Base-by-base conservation (phyloP, 2,329 filamentous ascomycete species). In the Polytolypa hystricis region DNA sequence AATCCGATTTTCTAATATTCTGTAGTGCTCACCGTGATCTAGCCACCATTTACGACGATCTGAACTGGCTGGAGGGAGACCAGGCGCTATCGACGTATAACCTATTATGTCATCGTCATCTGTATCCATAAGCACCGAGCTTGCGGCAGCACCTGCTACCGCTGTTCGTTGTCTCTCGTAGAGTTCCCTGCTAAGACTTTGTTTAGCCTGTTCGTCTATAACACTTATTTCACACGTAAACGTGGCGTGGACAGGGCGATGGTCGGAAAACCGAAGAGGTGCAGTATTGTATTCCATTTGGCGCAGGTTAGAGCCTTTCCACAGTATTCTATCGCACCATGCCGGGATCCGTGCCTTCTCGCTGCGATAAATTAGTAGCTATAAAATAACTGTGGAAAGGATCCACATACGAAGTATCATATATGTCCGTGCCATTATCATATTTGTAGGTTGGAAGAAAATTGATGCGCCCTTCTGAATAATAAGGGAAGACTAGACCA, bases 381-480 rank as follows among this genome's bases (percentile, higher is more conserved):
- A 19, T 11, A 9, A 28, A 31, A 14, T 11, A 30, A 29, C 7
- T 11, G 25, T 7, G 27, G 17, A 8, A 15, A 20, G 27, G 4
- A 27, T 15, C n/a, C 23, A 65, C 77, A 63, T 67, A 84, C 73
- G 89, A 95, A 7, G 82, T 89, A 57, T 98, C 91, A 57, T 95
- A 98, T 35, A 73, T 73, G 56, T 96, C 86, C 3, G 76, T 83
- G 19, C 84, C 86, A 42, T 94, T 69, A 55, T 98, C 84, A 54
- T 84, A 98, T 59, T 93, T 94, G 66, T 98, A 98, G 0, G 91
- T 98, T 0, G 91, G 91, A 51, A 82, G 71, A 55, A 98, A 98
- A 1, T 71, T 81, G 46, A 96, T 93, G 37, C 75, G 75, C 4
- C 83, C 81, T 61, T 98, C 91, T 0, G 84, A 89, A 58, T 96